Conservation (phyloP, 2,329 filamentous ascomycete genomes). For the Hypoxylon sp. region DNA sequence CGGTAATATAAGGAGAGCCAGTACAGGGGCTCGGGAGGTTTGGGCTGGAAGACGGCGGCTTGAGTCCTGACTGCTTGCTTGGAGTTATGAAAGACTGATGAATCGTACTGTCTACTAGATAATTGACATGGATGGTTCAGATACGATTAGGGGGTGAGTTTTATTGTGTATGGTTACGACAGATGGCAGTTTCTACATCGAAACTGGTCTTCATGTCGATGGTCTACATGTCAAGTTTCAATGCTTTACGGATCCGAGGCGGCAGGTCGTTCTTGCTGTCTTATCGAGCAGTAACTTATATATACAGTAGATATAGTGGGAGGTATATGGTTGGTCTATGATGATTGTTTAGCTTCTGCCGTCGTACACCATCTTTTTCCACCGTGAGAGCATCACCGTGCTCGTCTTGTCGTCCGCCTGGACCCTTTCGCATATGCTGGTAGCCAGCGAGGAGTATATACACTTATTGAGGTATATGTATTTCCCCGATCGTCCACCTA, state of each 20-base stretch:
- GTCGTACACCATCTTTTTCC: neutral
- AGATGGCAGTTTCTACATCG: no score
- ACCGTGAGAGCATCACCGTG: neutral
- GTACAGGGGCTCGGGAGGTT: neutral
- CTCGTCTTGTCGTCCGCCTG: neutral
- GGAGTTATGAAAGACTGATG: no score
- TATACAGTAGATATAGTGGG: constrained; percentile 8
- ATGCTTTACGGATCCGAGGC: neutral
- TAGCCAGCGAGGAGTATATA: neutral
- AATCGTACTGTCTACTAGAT: no score
- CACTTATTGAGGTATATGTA: no score
- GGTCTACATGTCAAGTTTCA: no score
- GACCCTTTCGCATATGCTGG: neutral
- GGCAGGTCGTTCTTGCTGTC: neutral
- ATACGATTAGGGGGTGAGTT: no score
- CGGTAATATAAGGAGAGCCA: neutral
- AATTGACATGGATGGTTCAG: no score
- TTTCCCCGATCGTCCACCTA: no score
- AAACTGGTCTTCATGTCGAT: no score
- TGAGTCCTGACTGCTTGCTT: no score
- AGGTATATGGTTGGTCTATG: neutral
- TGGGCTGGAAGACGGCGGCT: no score
- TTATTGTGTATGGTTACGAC: no score
- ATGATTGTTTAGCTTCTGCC: neutral
- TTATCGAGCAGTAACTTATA: neutral